Percentiles rank a stretch among this genome's conserved stretches.
Conservation (phyloP, 1,284 basidiomycete genomes). For the Thelephora terrestris region DNA sequence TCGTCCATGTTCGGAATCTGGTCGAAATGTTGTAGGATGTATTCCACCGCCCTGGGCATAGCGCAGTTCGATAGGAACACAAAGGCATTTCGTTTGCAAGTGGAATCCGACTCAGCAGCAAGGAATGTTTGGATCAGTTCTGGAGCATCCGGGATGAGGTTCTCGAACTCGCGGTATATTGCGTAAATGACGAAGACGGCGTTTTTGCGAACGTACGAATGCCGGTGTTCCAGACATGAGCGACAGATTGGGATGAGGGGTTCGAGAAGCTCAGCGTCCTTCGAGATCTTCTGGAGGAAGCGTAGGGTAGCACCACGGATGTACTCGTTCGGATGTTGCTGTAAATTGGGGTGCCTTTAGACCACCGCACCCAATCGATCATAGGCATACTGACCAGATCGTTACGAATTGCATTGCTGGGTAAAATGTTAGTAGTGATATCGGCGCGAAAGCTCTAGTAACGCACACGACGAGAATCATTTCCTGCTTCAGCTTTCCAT, state of each 20-base stretch:
- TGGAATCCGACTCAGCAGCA: slow-evolving; percentile 92
- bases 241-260: slow-evolving; percentile 92
- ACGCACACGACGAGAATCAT: slow-evolving; percentile 98
- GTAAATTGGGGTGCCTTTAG: background rate
- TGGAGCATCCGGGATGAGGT: slow-evolving; percentile 93
- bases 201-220: slow-evolving; percentile 98
- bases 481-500: slow-evolving; percentile 97
- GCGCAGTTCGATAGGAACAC: slow-evolving; percentile 88
- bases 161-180: slow-evolving; percentile 90
- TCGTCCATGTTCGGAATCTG: slow-evolving; percentile 84
- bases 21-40: slow-evolving; percentile 81
- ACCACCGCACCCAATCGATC: background rate
- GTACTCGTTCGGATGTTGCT: slow-evolving; percentile 99
- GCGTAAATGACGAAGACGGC: slow-evolving; percentile 95
- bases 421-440: slow-evolving; percentile 13
- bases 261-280: slow-evolving; percentile 92
- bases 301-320: slow-evolving; percentile 96
- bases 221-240: slow-evolving; percentile 93
- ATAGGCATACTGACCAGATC: slow-evolving; percentile 60
- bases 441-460: background rate
- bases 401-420: slow-evolving; percentile 93
- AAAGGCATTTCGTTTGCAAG: slow-evolving; percentile 96
- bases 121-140: slow-evolving; percentile 97
- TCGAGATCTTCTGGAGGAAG: slow-evolving; percentile 92
- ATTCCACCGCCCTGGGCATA: slow-evolving; percentile 87